Evolutionary conservation across 1,284 basidiomycete species (phyloP), one percentile per base, ranked within the genome.

Genomic region (Puccinia novopanici): DNA sequence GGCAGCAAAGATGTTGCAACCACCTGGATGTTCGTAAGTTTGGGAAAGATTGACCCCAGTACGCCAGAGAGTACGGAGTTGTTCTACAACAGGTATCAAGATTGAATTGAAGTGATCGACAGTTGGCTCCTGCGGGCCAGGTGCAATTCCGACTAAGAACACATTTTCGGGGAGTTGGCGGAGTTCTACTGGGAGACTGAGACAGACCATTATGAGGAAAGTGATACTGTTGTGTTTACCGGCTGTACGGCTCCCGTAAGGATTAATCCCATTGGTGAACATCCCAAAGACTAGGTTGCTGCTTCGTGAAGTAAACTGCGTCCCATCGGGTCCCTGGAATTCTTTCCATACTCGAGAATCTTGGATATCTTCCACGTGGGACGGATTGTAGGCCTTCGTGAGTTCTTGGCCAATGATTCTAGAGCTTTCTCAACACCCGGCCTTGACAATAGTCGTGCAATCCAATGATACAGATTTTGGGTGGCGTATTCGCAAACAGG

Each of bases 141-240:
- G 87, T 85, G 84, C 85, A 12, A 88, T 82, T 2, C 86, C 86
- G 9, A 84, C 85, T 17, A 87, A 83, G 75, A 84, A 87, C 19
- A 87, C 82, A 61, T 88, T 87, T 72, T 87, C 85, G 0, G 82
- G 65, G 15, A 83, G 82, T 77, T 59, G 61, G 0, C 87, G 85
- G 17, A 86, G 42, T 4, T 82, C 45, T 0, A 83, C 82, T 5
- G 87, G 87, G 8, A n/a, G n/a, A n/a, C n/a, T n/a, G n/a, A n/a
- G n/a, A n/a, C n/a, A n/a, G n/a, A n/a, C n/a, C n/a, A n/a, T 45
- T 15, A 76, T 55, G 22, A 76, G 50, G 24, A 76, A 67, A n/a
- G 75, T 76, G 6, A 77, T 42, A 1, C 27, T 54, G 10, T 42
- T 61, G 24, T 77, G 59, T 6, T 63, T 63, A 15, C 45, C 63